These are phyloP conservation scores for Kodamaea fungicola DNA, from an alignment of 1,139 yeast genomes.

Conservation along the genomic window DNA sequence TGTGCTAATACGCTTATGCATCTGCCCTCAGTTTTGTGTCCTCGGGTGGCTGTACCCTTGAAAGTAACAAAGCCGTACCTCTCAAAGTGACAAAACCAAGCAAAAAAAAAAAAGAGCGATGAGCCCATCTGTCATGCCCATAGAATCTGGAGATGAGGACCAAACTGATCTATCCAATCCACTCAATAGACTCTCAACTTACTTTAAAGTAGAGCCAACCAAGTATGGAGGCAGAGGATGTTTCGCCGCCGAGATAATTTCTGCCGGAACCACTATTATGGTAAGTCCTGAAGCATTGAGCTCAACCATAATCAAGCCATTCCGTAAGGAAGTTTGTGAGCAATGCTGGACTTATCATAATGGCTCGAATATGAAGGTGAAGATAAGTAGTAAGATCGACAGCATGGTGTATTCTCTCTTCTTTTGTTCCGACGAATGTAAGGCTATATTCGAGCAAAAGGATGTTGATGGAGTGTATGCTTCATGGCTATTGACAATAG, in stretches of 20 bases:
- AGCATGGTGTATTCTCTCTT: slow-evolving; percentile 28
- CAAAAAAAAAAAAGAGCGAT: no score
- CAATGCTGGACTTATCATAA: slow-evolving; percentile 49
- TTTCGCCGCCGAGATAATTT: slow-evolving; percentile 43
- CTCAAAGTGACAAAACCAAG: no score
- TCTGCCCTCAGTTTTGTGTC: no score
- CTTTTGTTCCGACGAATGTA: slow-evolving; percentile 53
- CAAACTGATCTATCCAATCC: slow-evolving; percentile 4
- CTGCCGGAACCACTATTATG: slow-evolving; percentile 40
- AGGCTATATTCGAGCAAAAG: slow-evolving; percentile 25
- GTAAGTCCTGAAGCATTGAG: slow-evolving; percentile 42
- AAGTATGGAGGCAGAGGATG: slow-evolving; percentile 66
- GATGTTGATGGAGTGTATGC: slow-evolving; percentile 22
- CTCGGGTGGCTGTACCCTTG: no score
- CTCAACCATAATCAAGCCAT: slow-evolving; percentile 48
- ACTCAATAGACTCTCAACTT: slow-evolving; percentile 17
- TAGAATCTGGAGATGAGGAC: slow-evolving; percentile 1
- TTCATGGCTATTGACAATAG: slow-evolving; percentile 24
- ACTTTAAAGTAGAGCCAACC: slow-evolving; percentile 40
- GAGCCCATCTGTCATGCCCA: neutral
- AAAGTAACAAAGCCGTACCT: no score
- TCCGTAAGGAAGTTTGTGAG: slow-evolving; percentile 64
- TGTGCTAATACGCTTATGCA: no score
- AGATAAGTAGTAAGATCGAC: slow-evolving; percentile 12
- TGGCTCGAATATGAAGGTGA: slow-evolving; percentile 47